Conservation (phyloP, 1,139 yeast genomes). For the Taphrina wiesneri region DNA sequence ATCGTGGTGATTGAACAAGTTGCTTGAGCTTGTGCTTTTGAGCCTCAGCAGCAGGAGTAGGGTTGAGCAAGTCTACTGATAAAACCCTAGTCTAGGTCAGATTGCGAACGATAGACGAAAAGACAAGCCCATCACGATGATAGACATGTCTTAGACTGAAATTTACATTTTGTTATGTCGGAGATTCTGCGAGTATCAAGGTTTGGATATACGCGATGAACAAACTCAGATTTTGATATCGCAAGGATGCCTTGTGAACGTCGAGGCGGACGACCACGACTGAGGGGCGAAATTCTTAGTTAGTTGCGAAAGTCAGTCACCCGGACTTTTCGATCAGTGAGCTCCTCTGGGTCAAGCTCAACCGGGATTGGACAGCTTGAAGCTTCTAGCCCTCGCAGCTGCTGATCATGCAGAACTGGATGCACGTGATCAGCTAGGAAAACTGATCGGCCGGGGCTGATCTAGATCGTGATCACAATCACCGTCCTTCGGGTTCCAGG, state of each 20-base stretch:
- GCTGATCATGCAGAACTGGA: too few species aligned
- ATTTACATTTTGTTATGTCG: constrained; percentile 1
- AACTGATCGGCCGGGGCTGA: background rate
- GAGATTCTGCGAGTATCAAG: background rate
- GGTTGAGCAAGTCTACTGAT: constrained; percentile 59
- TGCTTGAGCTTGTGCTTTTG: constrained; percentile 96
- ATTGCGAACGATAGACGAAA: background rate
- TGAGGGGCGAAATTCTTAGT: constrained; percentile 17
- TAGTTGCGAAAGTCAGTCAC: constrained; percentile 24
- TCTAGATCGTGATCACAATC: background rate
- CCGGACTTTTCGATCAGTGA: background rate
- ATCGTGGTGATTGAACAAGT: constrained; percentile 96
- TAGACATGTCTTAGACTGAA: background rate
- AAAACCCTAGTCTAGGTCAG: constrained; percentile 27
- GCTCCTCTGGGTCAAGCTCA: background rate
- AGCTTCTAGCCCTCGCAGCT: too few species aligned
- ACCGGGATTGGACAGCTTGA: background rate
- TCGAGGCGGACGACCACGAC: background rate
- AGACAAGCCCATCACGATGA: background rate
- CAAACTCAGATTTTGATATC: too few species aligned
- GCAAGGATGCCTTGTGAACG: background rate
- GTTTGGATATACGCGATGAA: too few species aligned
- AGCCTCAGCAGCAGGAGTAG: constrained; percentile 93
- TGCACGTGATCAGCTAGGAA: background rate
- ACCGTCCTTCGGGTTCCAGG: too few species aligned